phyloP scores from a whole-genome alignment of 2,329 filamentous ascomycete genomes.

The Thelonectria olida region DNA sequence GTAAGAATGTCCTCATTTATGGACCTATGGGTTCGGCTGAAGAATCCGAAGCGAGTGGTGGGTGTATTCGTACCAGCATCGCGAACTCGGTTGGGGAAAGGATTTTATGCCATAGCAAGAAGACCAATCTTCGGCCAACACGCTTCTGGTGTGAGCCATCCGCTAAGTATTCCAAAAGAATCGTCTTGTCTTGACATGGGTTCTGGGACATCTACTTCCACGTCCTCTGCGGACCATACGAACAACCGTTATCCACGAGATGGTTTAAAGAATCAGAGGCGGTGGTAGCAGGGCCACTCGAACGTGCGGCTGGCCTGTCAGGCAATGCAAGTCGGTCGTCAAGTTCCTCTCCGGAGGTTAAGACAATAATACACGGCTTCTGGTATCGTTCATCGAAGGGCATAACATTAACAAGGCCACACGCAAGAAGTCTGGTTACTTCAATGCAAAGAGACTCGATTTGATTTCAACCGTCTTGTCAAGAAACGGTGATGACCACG shows the following conservation, averaged over 20 bases:
- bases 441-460: too few relatives aligned
- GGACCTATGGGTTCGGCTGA: constrained; percentile 18
- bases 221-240: not conserved
- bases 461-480: too few relatives aligned
- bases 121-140: not conserved
- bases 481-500: too few relatives aligned
- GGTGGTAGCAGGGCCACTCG: not conserved
- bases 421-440: too few relatives aligned
- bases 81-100: not conserved
- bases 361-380: too few relatives aligned
- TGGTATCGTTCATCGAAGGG: too few relatives aligned
- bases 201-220: not conserved
- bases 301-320: not conserved
- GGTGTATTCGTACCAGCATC: too few relatives aligned
- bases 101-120: not conserved
- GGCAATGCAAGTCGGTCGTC: not conserved
- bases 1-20: constrained; percentile 17
- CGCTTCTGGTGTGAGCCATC: not conserved
- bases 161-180: not conserved
- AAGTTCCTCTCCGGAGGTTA: too few relatives aligned
- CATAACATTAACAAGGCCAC: too few relatives aligned
- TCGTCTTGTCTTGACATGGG: not conserved
- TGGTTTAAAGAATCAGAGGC: not conserved
- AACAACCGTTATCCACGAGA: not conserved
- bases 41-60: not conserved